Evolutionary conservation across 805 yeast genomes (phyloP), one percentile per base, ranked within the genome.

Genomic region (Wickerhamiella sergipiensis): DNA sequence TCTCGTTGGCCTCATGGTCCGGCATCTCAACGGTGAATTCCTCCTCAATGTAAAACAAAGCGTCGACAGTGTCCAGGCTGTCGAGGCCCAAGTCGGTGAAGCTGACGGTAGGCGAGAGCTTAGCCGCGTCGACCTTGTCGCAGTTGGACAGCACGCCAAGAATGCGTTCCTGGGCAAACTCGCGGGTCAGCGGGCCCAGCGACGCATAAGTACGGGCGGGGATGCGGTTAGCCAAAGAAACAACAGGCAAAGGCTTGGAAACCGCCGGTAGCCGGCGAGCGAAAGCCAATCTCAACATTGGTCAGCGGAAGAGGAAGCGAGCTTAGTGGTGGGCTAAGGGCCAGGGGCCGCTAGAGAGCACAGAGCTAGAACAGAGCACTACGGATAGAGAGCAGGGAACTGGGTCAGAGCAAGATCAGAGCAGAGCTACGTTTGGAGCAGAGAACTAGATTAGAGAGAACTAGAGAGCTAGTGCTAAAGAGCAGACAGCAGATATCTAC

Each of bases 31-130:
- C 65, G 46, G 71, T 71, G 59, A 82, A 82, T 66, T 81, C 89
- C 74, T 88, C 96, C 73, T 90, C 98, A 62, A 92, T 80, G 52
- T 94, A 95, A 71, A 90, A 95, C 57, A 92, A 76, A 50, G 92
- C 90, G 71, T 90, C 98, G 53, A 89, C 95, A 55, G 90, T 83
- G 64, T 90, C 98, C 60, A 90, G 75, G 4, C 95, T 85, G 70
- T 90, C 98, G 65, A 85, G 76, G 12, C 88, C 89, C 58, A 85
- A 75, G 64, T 85, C 95, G 47, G 69, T 61, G 52, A 73, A 64
- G 39, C 64, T 60, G 19, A 75, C 69, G 29, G 69, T 73, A 12
- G 70, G 65, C 17, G 71, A 62, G 49, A 73, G 61, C 63, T 68
- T 58, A 17, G 61, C 48, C 8, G 55, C 45, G 46, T 61, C 59